Conservation (phyloP, 306 rosid genomes). For the Quercus robur region DNA sequence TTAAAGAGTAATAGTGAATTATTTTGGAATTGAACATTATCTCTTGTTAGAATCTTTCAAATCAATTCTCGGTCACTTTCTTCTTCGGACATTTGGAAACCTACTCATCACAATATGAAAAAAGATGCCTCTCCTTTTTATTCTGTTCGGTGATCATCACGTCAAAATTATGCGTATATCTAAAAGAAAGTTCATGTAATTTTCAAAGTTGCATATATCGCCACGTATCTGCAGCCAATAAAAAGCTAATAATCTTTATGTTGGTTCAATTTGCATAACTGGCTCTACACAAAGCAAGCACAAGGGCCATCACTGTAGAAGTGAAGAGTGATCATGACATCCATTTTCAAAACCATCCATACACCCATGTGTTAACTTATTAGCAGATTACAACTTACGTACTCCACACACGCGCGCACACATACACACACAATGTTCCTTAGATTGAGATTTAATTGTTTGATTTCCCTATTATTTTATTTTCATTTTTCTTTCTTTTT, state of each 20-base stretch:
- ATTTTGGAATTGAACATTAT: not conserved
- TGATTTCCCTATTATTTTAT: no score
- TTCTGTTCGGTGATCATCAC: not conserved
- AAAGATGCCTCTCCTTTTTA: not conserved
- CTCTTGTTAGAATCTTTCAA: not conserved
- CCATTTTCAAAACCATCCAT: no score
- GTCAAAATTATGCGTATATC: not conserved
- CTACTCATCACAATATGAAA: not conserved
- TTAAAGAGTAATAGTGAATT: not conserved
- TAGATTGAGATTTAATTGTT: no score
- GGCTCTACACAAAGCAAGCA: not conserved
- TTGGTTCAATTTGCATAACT: not conserved
- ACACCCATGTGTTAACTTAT: no score
- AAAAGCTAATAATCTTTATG: not conserved
- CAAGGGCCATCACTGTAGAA: not conserved
- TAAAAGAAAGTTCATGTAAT: not conserved
- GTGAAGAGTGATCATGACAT: no score
- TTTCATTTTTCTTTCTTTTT: no score
- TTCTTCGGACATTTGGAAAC: not conserved
- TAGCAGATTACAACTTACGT: no score
- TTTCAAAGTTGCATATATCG: not conserved
- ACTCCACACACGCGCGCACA: no score
- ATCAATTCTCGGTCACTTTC: not conserved
- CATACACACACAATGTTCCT: no score
- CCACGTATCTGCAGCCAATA: not conserved